phyloP scores from a whole-genome alignment of 345 rosid species.

The Salix dunnii region DNA sequence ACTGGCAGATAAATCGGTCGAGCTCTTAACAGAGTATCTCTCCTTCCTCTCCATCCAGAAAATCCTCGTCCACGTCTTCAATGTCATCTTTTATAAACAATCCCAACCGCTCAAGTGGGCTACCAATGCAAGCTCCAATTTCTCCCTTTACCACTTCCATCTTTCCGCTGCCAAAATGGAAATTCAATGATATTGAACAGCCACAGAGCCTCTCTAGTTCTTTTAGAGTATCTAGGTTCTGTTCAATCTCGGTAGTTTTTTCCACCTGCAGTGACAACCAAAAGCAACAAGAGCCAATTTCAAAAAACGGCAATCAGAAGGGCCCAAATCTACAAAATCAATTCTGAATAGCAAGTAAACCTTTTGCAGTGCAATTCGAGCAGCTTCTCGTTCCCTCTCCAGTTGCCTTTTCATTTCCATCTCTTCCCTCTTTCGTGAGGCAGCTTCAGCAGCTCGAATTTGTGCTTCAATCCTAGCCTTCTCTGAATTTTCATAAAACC shows the following conservation, averaged over 20 bases:
- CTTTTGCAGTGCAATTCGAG: slow-evolving; percentile 59
- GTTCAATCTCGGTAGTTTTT: slow-evolving; percentile 48
- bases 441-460: slow-evolving; percentile 61
- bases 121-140: slow-evolving; percentile 16
- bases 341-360: slow-evolving; percentile 21
- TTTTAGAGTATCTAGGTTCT: slow-evolving; percentile 37
- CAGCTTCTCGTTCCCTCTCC: slow-evolving; percentile 65
- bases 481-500: slow-evolving; percentile 38
- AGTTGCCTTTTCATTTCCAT: slow-evolving; percentile 52
- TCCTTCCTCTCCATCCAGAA: slow-evolving; percentile 68
- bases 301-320: no score
- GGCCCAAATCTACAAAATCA: not conserved
- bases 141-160: slow-evolving; percentile 17
- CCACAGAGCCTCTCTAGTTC: slow-evolving; percentile 59
- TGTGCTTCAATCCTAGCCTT: slow-evolving; percentile 69
- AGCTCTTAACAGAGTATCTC: slow-evolving; percentile 40
- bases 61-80: slow-evolving; percentile 36
- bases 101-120: slow-evolving; percentile 56
- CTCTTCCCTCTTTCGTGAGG: slow-evolving; percentile 46
- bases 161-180: slow-evolving; percentile 11
- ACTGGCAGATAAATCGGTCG: not conserved
- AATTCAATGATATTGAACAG: slow-evolving; percentile 29
- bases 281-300: not conserved
- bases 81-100: slow-evolving; percentile 50
- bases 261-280: slow-evolving; percentile 43